Percentiles rank a stretch among this genome's conserved stretches.
Conservation (phyloP, 495 filamentous ascomycete species). For the Neurospora hispaniola region DNA sequence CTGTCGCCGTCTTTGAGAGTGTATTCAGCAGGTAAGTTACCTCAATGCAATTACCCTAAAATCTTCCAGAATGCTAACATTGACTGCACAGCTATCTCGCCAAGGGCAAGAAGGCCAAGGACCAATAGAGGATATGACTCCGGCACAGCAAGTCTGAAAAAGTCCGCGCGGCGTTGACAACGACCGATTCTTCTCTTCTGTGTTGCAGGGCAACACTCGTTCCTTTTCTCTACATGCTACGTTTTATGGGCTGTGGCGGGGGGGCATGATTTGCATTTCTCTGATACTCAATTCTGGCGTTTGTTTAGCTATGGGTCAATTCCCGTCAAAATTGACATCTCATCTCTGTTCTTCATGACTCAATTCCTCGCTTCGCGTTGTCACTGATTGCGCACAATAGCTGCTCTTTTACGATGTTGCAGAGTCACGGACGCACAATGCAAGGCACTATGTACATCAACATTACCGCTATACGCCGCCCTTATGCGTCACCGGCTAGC, state of each 20-base stretch:
- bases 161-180: background rate
- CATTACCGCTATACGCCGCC: background rate
- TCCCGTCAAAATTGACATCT: background rate
- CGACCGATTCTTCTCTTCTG: background rate
- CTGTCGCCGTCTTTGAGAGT: constrained; percentile 31
- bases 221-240: background rate
- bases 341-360: background rate
- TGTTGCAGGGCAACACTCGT: constrained; percentile 1
- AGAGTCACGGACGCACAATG: background rate
- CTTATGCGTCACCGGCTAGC: background rate
- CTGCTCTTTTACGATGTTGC: background rate
- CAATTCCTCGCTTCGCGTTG: background rate
- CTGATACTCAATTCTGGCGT: background rate
- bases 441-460: background rate
- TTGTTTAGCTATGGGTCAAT: background rate
- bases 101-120: constrained; percentile 32
- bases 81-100: constrained; percentile 22
- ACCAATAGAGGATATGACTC: constrained; percentile 11
- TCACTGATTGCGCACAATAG: background rate
- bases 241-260: background rate
- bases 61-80: background rate
- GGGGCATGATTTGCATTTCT: background rate
- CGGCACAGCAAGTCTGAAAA: background rate
- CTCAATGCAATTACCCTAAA: background rate
- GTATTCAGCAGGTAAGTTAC: constrained; percentile 28